phyloP scores from a whole-genome alignment of 108 stramenopile species.

The Cyclotella cryptica region DNA sequence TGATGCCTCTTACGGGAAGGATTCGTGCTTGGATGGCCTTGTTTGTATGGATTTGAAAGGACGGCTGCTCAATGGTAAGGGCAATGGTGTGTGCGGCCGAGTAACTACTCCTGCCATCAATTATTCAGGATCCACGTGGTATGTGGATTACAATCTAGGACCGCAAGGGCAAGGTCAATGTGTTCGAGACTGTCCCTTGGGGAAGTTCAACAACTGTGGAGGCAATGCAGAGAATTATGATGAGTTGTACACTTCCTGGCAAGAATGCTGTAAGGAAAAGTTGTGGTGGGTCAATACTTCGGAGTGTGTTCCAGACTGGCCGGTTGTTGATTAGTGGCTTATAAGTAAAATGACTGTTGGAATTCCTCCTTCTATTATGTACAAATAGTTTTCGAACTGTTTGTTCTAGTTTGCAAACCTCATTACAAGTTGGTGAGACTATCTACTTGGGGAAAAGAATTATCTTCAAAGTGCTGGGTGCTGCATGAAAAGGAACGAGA shows the following conservation, averaged over 20 bases:
- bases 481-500: too few relatives aligned
- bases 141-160: slow-evolving; percentile 29
- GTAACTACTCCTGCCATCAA: neutral
- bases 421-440: too few relatives aligned
- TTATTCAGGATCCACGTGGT: slow-evolving; percentile 11
- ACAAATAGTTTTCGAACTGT: too few relatives aligned
- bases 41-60: slow-evolving; percentile 20
- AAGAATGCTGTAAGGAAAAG: slow-evolving; percentile 26
- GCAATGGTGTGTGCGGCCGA: slow-evolving; percentile 4
- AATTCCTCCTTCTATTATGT: too few relatives aligned
- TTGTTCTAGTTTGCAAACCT: too few relatives aligned
- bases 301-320: slow-evolving; percentile 12
- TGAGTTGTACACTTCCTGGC: neutral
- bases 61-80: neutral
- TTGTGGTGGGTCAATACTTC: slow-evolving; percentile 48
- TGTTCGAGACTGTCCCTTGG: slow-evolving; percentile 53
- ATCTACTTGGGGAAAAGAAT: too few relatives aligned
- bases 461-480: too few relatives aligned
- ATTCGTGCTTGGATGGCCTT: slow-evolving; percentile 5
- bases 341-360: too few relatives aligned
- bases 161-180: slow-evolving; percentile 51
- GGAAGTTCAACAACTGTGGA: slow-evolving; percentile 16
- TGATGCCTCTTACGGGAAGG: slow-evolving; percentile 18
- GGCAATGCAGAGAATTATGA: slow-evolving; percentile 15
- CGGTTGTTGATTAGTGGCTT: neutral